Evolutionary conservation across 768 basidiomycete genomes (phyloP).

Genomic region (Pulveroboletus ravenelii): DNA sequence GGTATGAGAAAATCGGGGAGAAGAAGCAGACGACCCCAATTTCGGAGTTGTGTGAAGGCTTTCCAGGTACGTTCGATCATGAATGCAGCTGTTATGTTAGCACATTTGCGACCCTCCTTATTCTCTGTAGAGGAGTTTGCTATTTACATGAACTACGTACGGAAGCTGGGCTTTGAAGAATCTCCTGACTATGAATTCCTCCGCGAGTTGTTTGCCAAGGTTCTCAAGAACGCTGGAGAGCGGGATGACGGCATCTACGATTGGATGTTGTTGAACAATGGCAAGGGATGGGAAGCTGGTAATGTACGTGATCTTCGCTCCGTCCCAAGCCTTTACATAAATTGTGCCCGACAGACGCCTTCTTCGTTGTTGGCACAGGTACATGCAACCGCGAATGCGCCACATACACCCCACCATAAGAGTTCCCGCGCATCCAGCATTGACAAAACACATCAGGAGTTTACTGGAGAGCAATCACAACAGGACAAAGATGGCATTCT

Average conservation of each 20-base stretch:
- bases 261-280: constrained; percentile 92
- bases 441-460: no score
- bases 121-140: constrained; percentile 73
- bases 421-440: no score
- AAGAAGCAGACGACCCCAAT: constrained; percentile 96
- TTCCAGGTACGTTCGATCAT: constrained; percentile 60
- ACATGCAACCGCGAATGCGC: no score
- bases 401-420: no score
- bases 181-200: constrained; percentile 97
- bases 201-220: constrained; percentile 88
- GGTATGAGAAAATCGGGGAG: constrained; percentile 99
- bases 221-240: constrained; percentile 85
- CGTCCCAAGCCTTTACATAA: constrained; percentile 1
- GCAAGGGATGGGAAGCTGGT: constrained; percentile 93
- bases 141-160: constrained; percentile 99
- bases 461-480: no score
- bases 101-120: background rate
- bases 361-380: constrained; percentile 23
- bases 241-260: constrained; percentile 90
- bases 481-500: no score
- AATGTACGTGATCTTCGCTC: constrained; percentile 49
- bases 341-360: constrained; percentile 32
- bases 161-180: constrained; percentile 97
- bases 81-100: background rate
- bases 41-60: constrained; percentile 90